Base-by-base conservation (phyloP, 2,329 filamentous ascomycete species). In the Aspergillus sp. region DNA sequence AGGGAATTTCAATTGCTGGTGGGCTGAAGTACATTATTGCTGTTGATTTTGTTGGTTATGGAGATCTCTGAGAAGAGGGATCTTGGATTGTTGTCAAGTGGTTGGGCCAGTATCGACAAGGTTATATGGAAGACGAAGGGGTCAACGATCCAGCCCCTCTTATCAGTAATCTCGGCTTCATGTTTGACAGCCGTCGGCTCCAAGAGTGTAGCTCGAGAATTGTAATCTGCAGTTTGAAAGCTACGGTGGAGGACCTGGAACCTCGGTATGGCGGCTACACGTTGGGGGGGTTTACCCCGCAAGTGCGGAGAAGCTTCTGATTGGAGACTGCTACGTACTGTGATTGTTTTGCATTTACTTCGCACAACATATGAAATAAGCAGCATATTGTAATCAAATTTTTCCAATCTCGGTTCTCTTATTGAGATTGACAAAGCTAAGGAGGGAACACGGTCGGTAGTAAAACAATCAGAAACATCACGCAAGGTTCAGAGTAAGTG, bases 1-100 rank as follows among this genome's bases (percentile, higher is more conserved):
- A 52, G 14, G 73, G 73, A n/a, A 72, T 64, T 12, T 59, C 48
- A 23, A 65, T 57, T 8, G 61, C 41, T 11, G 50, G 51, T 54
- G 55, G 50, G 4, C 44, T 58, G 35, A 60, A 52, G 11, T 58
- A 55, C 52, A 60, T 27, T 23, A 21, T 53, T 48, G 35, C 6
- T 37, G 41, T 12, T 15, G 8, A 9, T 31, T 23, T 6, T 47
- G 49, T 6, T n/a, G 15, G 46, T 6, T 17, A 7, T 14, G 19
- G 39, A 15, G 35, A 12, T 37, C 40, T 9, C 35, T 19, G 35
- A 27, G 17, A 48, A 35, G 33, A 12, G 14, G 9, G 21, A n/a
- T 41, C 12, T 24, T 41, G 23, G 31, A 11, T 9, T 17, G 33
- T 21, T 21, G 12, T 27, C 15, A 31, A 27, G 19, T 7, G 40